A percentile compares a stretch with the other conserved stretches of the same genome.
Conservation (phyloP, 345 rosid genomes). For the Bretschneidera sinensis region DNA sequence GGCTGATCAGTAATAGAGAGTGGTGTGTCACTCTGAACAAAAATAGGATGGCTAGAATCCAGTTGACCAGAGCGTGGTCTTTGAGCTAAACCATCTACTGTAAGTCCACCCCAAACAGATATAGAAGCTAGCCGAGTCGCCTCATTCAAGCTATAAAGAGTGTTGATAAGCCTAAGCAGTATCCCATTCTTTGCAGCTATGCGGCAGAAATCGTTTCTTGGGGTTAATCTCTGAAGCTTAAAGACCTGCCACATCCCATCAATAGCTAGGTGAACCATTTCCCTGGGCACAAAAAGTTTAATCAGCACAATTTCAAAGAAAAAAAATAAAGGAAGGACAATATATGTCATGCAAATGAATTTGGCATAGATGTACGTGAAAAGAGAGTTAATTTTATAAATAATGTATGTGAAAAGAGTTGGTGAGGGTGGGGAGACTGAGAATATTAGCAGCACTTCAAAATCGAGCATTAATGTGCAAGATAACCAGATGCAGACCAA, state of each 20-base stretch:
- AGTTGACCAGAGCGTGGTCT: conserved; percentile 72
- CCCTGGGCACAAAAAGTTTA: conserved; percentile 59
- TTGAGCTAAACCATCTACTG: conserved; percentile 55
- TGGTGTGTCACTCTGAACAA: conserved; percentile 53
- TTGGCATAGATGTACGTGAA: background rate
- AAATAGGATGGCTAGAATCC: conserved; percentile 57
- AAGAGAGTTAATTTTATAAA: background rate
- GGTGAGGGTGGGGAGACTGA: background rate
- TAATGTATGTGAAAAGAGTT: too few relatives aligned
- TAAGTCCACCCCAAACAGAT: conserved; percentile 55
- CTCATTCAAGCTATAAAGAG: conserved; percentile 95
- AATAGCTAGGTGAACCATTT: conserved; percentile 98
- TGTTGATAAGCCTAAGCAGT: conserved; percentile 78
- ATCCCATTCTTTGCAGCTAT: conserved; percentile 95
- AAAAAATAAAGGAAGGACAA: conserved; percentile 1
- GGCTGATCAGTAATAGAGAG: conserved; percentile 51
- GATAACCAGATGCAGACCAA: too few relatives aligned
- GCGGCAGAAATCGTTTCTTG: conserved; percentile 90
- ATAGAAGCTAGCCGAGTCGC: conserved; percentile 78
- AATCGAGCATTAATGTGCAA: too few relatives aligned
- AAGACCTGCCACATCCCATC: conserved; percentile 99
- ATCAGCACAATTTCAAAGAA: conserved; percentile 24
- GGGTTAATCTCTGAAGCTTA: conserved; percentile 90
- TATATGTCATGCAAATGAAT: too few relatives aligned
- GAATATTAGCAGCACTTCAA: background rate